Evolutionary conservation across 2,329 filamentous ascomycete species (phyloP).

Genomic region (Rachicladosporium sp.): DNA sequence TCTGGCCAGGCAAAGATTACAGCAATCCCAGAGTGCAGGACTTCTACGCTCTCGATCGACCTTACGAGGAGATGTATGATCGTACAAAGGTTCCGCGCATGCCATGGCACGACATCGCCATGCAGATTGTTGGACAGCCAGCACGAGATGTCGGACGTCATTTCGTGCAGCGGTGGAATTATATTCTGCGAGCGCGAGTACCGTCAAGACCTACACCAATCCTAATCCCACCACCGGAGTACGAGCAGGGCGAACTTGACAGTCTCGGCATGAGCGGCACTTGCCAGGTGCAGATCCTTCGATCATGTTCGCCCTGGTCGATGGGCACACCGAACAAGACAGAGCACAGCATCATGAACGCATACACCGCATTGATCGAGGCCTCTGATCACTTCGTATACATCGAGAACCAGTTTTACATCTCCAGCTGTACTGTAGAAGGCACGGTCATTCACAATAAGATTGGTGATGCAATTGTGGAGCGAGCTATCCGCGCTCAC

Average conservation of each 20-base stretch:
- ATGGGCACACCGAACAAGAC: slow-evolving; percentile 70
- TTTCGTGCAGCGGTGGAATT: slow-evolving; percentile 98
- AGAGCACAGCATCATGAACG: slow-evolving; percentile 91
- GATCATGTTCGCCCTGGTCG: slow-evolving; percentile 85
- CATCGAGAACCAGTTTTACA: slow-evolving; percentile 98
- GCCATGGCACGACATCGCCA: slow-evolving; percentile 97
- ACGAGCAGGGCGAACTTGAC: slow-evolving; percentile 73
- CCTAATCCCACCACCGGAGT: slow-evolving; percentile 84
- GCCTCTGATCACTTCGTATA: slow-evolving; percentile 96
- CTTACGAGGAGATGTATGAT: slow-evolving; percentile 98
- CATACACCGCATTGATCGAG: slow-evolving; percentile 89
- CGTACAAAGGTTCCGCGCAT: slow-evolving; percentile 77
- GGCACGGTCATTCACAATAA: slow-evolving; percentile 80
- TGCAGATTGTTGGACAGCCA: slow-evolving; percentile 95
- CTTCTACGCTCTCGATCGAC: slow-evolving; percentile 84
- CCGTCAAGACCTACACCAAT: slow-evolving; percentile 90
- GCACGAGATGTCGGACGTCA: slow-evolving; percentile 87
- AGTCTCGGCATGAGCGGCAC: slow-evolving; percentile 80
- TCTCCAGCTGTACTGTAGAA: slow-evolving; percentile 82
- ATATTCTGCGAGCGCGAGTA: slow-evolving; percentile 81
- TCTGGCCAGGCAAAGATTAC: slow-evolving; percentile 97
- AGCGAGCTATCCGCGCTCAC: slow-evolving; percentile 75
- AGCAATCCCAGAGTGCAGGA: slow-evolving; percentile 92
- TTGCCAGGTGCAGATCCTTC: slow-evolving; percentile 90
- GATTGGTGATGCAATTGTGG: slow-evolving; percentile 87